A percentile compares a stretch with the other conserved stretches of the same genome.
These are phyloP conservation scores for Pelagophyceae sp. DNA, from an alignment of 352 stramenopile species.

Conservation along the genomic window DNA sequence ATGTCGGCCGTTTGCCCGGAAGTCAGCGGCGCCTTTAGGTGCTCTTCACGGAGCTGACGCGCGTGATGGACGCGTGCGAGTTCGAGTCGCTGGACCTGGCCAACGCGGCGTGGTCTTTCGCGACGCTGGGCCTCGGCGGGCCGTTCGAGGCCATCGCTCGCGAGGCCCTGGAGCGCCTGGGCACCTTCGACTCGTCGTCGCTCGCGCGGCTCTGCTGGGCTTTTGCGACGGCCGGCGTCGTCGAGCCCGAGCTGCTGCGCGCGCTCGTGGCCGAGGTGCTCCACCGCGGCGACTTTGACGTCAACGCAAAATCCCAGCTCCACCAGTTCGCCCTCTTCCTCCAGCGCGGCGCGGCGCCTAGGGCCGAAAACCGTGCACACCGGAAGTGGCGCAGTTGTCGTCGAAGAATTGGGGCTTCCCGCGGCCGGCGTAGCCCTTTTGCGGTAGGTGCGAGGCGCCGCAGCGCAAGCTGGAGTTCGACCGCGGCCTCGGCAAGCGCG, in stretches of 20 bases:
- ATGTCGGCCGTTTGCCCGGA: too few relatives aligned
- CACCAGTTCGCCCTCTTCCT: background rate
- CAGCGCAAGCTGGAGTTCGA: too few relatives aligned
- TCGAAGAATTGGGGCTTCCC: too few relatives aligned
- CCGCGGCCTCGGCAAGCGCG: too few relatives aligned
- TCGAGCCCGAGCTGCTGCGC: background rate
- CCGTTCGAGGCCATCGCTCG: background rate
- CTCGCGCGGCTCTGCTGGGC: background rate
- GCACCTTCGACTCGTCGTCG: background rate
- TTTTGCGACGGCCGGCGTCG: background rate
- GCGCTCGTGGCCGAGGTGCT: background rate
- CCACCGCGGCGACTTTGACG: background rate
- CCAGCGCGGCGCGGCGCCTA: too few relatives aligned
- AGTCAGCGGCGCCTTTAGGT: too few relatives aligned
- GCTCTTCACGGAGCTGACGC: background rate
- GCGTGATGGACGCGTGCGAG: background rate
- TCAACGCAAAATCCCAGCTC: background rate
- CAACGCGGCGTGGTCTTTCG: background rate
- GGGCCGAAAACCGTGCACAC: too few relatives aligned
- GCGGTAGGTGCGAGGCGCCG: background rate
- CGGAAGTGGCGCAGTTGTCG: too few relatives aligned
- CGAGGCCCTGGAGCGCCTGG: background rate
- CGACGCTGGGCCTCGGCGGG: background rate
- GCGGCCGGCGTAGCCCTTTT: background rate
- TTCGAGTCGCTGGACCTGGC: background rate